Percentiles rank a stretch among this genome's conserved stretches.
Evolutionary conservation across 2,329 filamentous ascomycete genomes (phyloP).

Genomic region (Cordyceps javanica): DNA sequence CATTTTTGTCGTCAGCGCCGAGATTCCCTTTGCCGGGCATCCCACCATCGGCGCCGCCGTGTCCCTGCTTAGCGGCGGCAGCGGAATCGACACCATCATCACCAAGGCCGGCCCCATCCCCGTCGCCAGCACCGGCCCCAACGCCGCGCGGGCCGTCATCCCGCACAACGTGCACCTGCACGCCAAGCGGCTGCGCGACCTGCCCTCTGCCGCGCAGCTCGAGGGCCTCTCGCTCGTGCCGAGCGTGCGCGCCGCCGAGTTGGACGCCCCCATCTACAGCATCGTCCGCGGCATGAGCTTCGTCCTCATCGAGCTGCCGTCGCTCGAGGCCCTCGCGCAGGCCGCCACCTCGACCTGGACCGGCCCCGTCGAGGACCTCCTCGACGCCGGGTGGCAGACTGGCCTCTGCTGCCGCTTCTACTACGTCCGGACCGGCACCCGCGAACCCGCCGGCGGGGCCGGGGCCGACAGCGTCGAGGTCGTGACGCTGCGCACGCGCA

Average conservation of each 20-base stretch:
- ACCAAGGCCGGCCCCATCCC: conserved; percentile 53
- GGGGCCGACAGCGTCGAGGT: conserved; percentile 20
- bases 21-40: conserved; percentile 58
- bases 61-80: conserved; percentile 33
- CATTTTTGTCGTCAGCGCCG: conserved; percentile 50
- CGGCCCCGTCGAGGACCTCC: conserved; percentile 28
- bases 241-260: conserved; percentile 30
- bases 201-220: conserved; percentile 19
- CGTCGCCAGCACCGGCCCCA: conserved; percentile 31
- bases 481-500: conserved; percentile 47
- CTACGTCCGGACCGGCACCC: conserved; percentile 41
- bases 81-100: conserved; percentile 34
- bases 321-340: conserved; percentile 49
- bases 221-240: conserved; percentile 23
- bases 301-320: conserved; percentile 55
- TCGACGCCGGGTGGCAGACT: conserved; percentile 50
- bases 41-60: conserved; percentile 53
- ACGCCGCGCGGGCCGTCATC: conserved; percentile 54
- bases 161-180: conserved; percentile 64
- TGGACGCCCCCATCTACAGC: conserved; percentile 45
- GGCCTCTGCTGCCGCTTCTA: conserved; percentile 53
- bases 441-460: conserved; percentile 19
- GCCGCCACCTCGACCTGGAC: conserved; percentile 29
- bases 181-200: conserved; percentile 29
- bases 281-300: conserved; percentile 73